Evolutionary conservation across 495 filamentous ascomycete species (phyloP), one percentile per base, ranked within the genome.

Genomic region (Lophiostoma macrostomum): DNA sequence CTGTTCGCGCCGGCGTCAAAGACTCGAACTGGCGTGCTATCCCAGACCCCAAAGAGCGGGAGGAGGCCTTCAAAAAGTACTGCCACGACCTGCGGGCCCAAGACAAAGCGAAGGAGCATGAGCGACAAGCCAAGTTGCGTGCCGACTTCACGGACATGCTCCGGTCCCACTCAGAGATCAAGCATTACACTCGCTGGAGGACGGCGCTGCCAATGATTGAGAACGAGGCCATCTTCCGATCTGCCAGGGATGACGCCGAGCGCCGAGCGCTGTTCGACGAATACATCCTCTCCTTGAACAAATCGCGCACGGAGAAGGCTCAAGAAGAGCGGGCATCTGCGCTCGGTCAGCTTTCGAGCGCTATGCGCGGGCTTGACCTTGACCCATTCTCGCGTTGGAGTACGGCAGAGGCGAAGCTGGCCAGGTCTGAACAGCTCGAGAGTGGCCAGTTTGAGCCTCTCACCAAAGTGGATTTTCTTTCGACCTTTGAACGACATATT

Each of bases 181-280:
- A 91, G 71, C 83, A 95, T 61, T 97, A 95, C 71, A 96, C 91
- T 52, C 86, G 91, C 48, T 98, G 94, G 94, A 96, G 88, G 77
- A 96, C 87, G 25, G 91, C 91, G 50, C 84, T 88, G 34, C 90
- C 90, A 14, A 95, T 95, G 42, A 93, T 98, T 64, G 88, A 96
- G 70, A 87, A 86, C 41, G 93, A 98, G 75, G 90, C 88, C 20
- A 94, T 91, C 50, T 98, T 96, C 74, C 83, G 89, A 53, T 89
- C 90, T 27, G 89, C 91, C 29, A 85, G 85, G 62, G 79, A 93
- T 65, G 93, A 98, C 58, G 79, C 78, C 56, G 93, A 97, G 71
- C 84, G 93, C 50, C 87, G 87, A 35, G 87, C 90, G 68, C 78
- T 98, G 36, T 98, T 97, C 65, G 88, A 96, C 60, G 93, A 97